phyloP scores from a whole-genome alignment of 306 rosid genomes.

The Medicago ruthenica region DNA sequence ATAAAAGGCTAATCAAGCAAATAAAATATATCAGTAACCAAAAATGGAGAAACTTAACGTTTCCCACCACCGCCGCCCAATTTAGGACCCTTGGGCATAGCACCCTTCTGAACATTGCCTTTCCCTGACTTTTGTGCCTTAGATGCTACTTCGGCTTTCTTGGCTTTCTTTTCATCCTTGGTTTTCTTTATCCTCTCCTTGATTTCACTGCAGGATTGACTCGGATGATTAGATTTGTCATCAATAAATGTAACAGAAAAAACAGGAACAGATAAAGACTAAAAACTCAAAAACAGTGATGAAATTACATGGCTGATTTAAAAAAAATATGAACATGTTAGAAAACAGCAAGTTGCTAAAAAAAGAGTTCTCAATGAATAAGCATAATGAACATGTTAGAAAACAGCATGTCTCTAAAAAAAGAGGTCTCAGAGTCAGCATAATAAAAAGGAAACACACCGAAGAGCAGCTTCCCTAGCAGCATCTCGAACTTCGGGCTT shows the following conservation, averaged over 20 bases:
- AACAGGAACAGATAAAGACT: neutral
- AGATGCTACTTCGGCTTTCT: conserved; percentile 74
- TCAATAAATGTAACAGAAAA: neutral
- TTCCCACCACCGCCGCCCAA: conserved; percentile 92
- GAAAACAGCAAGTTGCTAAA: no score
- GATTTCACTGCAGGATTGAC: conserved; percentile 61
- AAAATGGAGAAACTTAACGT: conserved; percentile 58
- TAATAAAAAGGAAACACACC: conserved; percentile 14
- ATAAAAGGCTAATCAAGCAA: conserved; percentile 25
- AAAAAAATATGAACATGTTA: no score
- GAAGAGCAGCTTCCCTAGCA: conserved; percentile 44
- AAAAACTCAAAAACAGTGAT: neutral
- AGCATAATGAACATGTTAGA: no score
- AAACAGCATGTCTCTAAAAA: neutral
- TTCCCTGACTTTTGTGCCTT: conserved; percentile 73
- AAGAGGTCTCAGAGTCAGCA: neutral
- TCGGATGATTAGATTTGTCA: neutral
- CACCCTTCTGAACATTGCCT: conserved; percentile 65
- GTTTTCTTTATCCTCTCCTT: conserved; percentile 90
- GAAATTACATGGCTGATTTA: neutral
- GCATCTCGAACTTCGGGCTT: conserved; percentile 44
- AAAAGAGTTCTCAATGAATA: neutral
- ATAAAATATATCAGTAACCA: conserved; percentile 42
- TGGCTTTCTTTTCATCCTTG: conserved; percentile 90
- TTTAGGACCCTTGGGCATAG: conserved; percentile 78